Percentiles rank a stretch among this genome's conserved stretches.
phyloP scores from a whole-genome alignment of 1,284 basidiomycete species.

The Cronartium ribicola region DNA sequence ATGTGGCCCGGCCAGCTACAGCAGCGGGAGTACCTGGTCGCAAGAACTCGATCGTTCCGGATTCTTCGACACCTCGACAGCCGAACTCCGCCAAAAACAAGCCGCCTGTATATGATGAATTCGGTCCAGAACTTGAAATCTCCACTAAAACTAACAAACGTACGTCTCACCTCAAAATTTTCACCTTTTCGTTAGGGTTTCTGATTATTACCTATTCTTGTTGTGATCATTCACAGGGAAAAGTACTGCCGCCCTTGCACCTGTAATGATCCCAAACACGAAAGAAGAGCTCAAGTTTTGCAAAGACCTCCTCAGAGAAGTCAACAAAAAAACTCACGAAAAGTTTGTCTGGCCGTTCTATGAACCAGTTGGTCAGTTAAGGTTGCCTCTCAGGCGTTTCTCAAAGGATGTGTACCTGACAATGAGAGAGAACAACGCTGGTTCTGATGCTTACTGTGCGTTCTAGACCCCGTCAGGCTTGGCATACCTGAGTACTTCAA shows the following conservation, averaged over 20 bases:
- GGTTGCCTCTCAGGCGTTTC: conserved; percentile 50
- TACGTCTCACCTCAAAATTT: too few species aligned
- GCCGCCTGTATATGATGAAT: too few species aligned
- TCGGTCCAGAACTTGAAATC: too few species aligned
- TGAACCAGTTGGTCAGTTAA: conserved; percentile 71
- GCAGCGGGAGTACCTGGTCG: conserved; percentile 57
- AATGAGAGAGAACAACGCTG: not conserved
- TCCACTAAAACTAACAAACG: too few species aligned
- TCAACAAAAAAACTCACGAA: conserved; percentile 75
- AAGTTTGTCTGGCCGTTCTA: conserved; percentile 78
- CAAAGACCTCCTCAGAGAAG: conserved; percentile 67
- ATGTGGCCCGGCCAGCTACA: conserved; percentile 93
- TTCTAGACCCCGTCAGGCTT: conserved; percentile 69
- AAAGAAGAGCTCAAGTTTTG: conserved; percentile 82
- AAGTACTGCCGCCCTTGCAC: too few species aligned
- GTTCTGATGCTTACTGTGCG: not conserved
- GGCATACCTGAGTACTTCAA: conserved; percentile 80
- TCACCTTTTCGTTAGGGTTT: too few species aligned
- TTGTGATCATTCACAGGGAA: too few species aligned
- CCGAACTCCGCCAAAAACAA: not conserved
- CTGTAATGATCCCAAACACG: conserved; percentile 56
- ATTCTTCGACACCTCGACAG: conserved; percentile 11
- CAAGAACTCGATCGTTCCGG: not conserved
- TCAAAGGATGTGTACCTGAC: not conserved
- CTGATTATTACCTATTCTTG: too few species aligned